A percentile compares a stretch with the other conserved stretches of the same genome.
phyloP scores from a whole-genome alignment of 345 rosid genomes.

The Xanthoceras sorbifolium region DNA sequence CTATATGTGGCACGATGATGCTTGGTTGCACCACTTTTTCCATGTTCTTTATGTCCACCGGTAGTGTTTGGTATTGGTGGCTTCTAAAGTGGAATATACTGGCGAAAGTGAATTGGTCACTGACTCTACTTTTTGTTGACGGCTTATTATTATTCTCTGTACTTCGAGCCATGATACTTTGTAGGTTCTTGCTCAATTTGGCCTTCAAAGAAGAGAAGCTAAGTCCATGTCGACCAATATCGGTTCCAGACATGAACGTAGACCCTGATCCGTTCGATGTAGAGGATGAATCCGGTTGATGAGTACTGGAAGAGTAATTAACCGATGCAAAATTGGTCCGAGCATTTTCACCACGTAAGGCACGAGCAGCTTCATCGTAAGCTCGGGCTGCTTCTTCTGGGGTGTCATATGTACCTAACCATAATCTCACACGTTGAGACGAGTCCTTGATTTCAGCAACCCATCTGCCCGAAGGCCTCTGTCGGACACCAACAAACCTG shows the following conservation, averaged over 20 bases:
- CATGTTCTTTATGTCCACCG: constrained; percentile 43
- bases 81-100: constrained; percentile 53
- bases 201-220: constrained; percentile 66
- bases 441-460: constrained; percentile 82
- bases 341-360: constrained; percentile 68
- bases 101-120: constrained; percentile 69
- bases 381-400: constrained; percentile 77
- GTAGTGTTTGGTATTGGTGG: constrained; percentile 39
- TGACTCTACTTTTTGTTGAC: constrained; percentile 59
- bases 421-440: constrained; percentile 59
- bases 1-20: constrained; percentile 46
- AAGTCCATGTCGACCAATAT: constrained; percentile 32
- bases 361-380: constrained; percentile 74
- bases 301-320: neutral
- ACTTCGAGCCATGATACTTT: constrained; percentile 52
- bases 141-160: constrained; percentile 44
- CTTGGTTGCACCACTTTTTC: constrained; percentile 69
- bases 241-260: constrained; percentile 18
- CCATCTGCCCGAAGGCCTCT: constrained; percentile 77
- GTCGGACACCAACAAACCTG: constrained; percentile 65
- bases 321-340: constrained; percentile 55
- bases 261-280: constrained; percentile 13
- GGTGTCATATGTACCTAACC: constrained; percentile 74
- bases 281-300: constrained; percentile 23
- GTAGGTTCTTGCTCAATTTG: constrained; percentile 64